These are phyloP conservation scores for Dothiorella sarmentorum DNA, from an alignment of 2,329 filamentous ascomycete genomes.

Conservation along the genomic window DNA sequence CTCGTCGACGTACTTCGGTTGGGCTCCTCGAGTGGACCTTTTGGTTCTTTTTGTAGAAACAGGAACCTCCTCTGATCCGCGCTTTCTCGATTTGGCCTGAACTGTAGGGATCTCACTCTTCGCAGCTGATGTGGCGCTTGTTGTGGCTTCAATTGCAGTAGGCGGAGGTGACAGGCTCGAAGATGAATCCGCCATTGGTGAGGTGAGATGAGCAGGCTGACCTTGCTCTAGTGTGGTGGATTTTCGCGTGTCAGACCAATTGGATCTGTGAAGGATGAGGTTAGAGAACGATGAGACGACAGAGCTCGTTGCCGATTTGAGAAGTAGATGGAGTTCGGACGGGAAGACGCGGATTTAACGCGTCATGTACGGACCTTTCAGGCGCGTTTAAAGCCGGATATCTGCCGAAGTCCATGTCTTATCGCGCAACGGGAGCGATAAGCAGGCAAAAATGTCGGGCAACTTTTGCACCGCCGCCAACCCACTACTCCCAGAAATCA, in stretches of 20 bases:
- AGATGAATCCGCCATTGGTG: conserved; percentile 2
- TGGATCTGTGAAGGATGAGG: not conserved
- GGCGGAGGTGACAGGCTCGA: not conserved
- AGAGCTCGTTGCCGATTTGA: not conserved
- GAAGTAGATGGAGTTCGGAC: not conserved
- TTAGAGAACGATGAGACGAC: not conserved
- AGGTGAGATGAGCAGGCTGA: not conserved
- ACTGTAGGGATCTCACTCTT: not conserved
- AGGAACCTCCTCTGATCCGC: not conserved
- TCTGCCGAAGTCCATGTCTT: not conserved
- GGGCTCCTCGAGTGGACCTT: conserved; percentile 2
- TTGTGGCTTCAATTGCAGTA: not conserved
- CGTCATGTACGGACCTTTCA: not conserved
- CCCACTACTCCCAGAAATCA: not conserved
- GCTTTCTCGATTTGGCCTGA: not conserved
- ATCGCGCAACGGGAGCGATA: conserved; percentile 2
- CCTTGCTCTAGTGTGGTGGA: too few relatives aligned
- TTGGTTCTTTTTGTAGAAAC: conserved; percentile 1
- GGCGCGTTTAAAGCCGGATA: too few relatives aligned
- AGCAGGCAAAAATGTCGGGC: not conserved
- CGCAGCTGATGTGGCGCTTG: not conserved
- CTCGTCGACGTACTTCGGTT: conserved; percentile 13
- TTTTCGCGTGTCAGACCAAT: too few relatives aligned
- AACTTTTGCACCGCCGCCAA: not conserved
- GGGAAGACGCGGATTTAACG: conserved; percentile 3